Evolutionary conservation across 805 yeast species (phyloP), one percentile per base, ranked within the genome.

Genomic region (Sporopachydermia quercuum): DNA sequence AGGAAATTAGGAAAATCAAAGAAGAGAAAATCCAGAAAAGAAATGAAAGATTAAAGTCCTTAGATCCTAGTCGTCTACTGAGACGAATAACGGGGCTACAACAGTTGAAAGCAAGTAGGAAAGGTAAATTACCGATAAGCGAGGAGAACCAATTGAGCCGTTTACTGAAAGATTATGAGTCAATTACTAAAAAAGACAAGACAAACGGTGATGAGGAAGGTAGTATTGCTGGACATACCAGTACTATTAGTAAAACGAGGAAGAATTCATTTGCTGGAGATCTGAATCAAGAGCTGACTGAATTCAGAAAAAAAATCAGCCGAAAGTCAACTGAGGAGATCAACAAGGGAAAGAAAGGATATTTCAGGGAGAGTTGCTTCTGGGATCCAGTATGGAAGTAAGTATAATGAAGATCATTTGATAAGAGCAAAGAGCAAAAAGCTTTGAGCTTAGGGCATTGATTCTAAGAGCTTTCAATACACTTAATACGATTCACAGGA

Each of bases 381-480:
- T 76, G 71, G 53, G 78, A 78, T 47, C 75, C 78, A 3, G 82
- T 77, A 44, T 66, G 79, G 60, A 78, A 78, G 43, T 42, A 35
- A 17, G 40, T 40, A 19, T 6, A 3, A 23, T 23, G 30, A n/a
- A 23, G 30, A 8, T 23, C 30, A 8, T 23, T 23, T 23, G 13
- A 23, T 23, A n/a, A n/a, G n/a, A n/a, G n/a, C n/a, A n/a, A n/a
- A n/a, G n/a, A n/a, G n/a, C n/a, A n/a, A n/a, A n/a, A n/a, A n/a
- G n/a, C n/a, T n/a, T n/a, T n/a, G n/a, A n/a, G n/a, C n/a, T n/a
- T n/a, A n/a, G n/a, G n/a, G n/a, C n/a, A n/a, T n/a, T n/a, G n/a
- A n/a, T n/a, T n/a, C n/a, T n/a, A n/a, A n/a, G n/a, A n/a, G n/a
- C n/a, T n/a, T n/a, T n/a, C n/a, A n/a, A n/a, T n/a, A n/a, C n/a